Conservation (phyloP, 306 rosid genomes). For the Hippophae rhamnoides region DNA sequence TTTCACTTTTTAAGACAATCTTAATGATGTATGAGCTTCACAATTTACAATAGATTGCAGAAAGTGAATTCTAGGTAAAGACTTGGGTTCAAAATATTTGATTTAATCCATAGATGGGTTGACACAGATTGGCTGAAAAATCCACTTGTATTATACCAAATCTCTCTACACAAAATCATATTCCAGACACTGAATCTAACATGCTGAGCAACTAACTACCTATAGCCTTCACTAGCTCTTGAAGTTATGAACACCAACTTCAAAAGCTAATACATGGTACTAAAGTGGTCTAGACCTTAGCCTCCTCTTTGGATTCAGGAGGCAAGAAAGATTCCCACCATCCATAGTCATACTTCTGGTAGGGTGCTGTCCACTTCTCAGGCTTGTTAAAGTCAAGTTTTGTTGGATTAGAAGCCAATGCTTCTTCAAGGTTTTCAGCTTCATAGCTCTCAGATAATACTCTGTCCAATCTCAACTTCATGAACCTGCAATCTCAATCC, state of each 20-base stretch:
- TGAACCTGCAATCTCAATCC: conserved; percentile 37
- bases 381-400: conserved; percentile 72
- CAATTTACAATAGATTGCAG: no score
- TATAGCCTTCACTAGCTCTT: neutral
- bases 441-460: conserved; percentile 67
- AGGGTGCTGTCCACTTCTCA: conserved; percentile 91
- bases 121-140: neutral
- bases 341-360: conserved; percentile 74
- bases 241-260: conserved; percentile 7
- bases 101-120: neutral
- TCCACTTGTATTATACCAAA: neutral
- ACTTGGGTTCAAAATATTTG: neutral
- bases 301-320: conserved; percentile 47
- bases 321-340: conserved; percentile 88
- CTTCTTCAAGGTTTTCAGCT: conserved; percentile 68
- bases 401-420: conserved; percentile 74
- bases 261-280: conserved; percentile 1
- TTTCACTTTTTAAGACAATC: no score
- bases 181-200: neutral
- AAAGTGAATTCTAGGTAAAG: no score
- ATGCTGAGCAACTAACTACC: conserved; percentile 6
- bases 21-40: no score
- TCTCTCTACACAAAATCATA: conserved; percentile 9
- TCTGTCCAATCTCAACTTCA: conserved; percentile 96
- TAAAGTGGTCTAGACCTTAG: conserved; percentile 33